Base-by-base conservation (phyloP, 495 filamentous ascomycete species). In the Penicillium tannophilum region DNA sequence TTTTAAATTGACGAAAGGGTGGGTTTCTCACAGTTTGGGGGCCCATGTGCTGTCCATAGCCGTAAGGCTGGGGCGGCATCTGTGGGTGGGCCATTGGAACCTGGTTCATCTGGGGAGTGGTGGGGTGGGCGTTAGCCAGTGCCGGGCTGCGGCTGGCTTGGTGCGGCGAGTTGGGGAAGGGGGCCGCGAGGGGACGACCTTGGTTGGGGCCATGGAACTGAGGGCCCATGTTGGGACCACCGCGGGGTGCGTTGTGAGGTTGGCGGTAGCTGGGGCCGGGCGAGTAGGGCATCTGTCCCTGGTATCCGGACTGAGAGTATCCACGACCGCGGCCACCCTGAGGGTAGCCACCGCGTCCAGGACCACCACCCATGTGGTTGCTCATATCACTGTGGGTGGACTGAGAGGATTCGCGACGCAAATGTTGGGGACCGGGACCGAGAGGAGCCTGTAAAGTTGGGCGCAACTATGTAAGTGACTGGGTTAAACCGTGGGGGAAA, bases 331-430 rank as follows among this genome's bases (percentile, higher is more conserved):
- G 87, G 54, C 89, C 84, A 59, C 80, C 81, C 77, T 86, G 68
- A 53, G 74, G 70, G 65, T 77, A 83, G 28, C 82, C 80, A 63
- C 83, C 83, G 55, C 84, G 85, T 50, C 76, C 79, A 28, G 78
- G 69, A 56, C 68, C 83, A 67, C 69, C 84, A 62, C 69, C 68
- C 69, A 79, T 73, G 54, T 79, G 76, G 70, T 85, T 86, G 70
- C 82, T 82, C 76, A 88, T 84, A 52, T 95, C 91, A 72, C 86
- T 87, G 67, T 92, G 89, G 47, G 85, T 81, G 12, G 89, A 91
- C 70, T 90, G 88, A 5, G 90, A 88, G 17, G 92, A 96, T 66
- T 92, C 88, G 63, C 90, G 86, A 50, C 92, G 87, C 52, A 89
- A 78, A 69, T 97, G 92, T 65, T 90, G 89, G 36, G 81, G 68